Evolutionary conservation across 768 basidiomycete species (phyloP), one percentile per base, ranked within the genome.

Genomic region (Scleroderma bovista): DNA sequence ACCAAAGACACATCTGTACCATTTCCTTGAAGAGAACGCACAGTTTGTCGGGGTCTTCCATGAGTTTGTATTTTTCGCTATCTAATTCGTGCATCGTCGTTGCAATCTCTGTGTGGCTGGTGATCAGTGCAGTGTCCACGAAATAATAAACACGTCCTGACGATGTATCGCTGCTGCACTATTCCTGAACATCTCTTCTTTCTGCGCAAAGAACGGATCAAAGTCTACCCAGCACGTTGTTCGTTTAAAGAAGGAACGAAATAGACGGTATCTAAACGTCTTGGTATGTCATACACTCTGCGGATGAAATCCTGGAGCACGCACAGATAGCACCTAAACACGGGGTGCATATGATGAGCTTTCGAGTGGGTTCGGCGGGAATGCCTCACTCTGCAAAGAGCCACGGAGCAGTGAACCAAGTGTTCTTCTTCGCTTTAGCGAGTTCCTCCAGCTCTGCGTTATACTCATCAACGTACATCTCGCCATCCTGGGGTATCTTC

Each of bases 331-430:
- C 87, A 89, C 65, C 86, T 88, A 52, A 1, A 49, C 44, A 38
- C 16, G 17, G 37, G 46, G 36, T 39, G 8, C 20, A 46, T 40
- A 52, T 20, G 33, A 43, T 37, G 44, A 47, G n/a, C 29, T 24
- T 50, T 39, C 4, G 8, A 16, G 9, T 15, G 1, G 13, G 23
- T 12, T 44, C 47, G 19, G 11, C 24, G 26, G 20, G 53, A 45
- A 48, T 34, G 51, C 52, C 86, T 56, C 72, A 96, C 85, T 97
- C 95, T 50, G 93, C 92, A 64, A 77, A 97, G n/a, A 99, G 75
- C 95, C 95, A 99, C 1, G 93, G 91, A 6, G 89, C 82, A 8
- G 80, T 87, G 62, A 91, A 93, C 95, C 95, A 99, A 0, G 86
- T 88, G 52, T 83, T 76, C 58, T 75, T 72, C 3, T 67, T 64